These are phyloP conservation scores for Dendrobium officinale DNA, from an alignment of 106 monocot genomes.

Conservation along the genomic window DNA sequence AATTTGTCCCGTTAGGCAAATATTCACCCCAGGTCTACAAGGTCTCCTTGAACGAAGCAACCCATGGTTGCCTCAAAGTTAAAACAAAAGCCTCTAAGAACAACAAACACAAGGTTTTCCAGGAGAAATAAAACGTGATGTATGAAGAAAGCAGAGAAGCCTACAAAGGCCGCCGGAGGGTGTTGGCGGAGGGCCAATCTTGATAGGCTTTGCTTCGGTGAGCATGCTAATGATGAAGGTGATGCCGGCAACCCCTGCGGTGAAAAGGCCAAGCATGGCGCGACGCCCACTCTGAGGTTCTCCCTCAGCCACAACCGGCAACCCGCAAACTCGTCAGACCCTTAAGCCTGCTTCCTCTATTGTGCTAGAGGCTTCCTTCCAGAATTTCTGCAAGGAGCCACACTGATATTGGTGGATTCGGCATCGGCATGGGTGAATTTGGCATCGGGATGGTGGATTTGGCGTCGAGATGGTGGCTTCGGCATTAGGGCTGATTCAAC, in stretches of 20 bases:
- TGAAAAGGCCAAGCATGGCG: conserved; percentile 10
- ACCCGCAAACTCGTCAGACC: conserved; percentile 2
- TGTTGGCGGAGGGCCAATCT: conserved; percentile 69
- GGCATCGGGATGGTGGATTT: no score
- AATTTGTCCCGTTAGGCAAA: no score
- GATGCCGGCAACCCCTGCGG: conserved; percentile 50
- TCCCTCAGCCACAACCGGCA: conserved; percentile 3
- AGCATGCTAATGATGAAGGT: conserved; percentile 66
- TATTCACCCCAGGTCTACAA: no score
- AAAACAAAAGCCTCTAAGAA: no score
- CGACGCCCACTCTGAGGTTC: conserved; percentile 31
- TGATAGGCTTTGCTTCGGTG: conserved; percentile 61
- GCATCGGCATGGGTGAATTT: no score
- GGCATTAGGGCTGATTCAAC: no score
- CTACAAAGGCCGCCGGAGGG: conserved; percentile 91
- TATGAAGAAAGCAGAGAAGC: background rate
- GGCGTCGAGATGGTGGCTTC: conserved; percentile 38
- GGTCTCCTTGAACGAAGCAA: no score
- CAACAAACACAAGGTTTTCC: no score
- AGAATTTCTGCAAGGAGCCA: no score
- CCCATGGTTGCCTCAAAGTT: no score
- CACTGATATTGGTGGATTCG: no score
- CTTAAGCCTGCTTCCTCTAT: conserved; percentile 25
- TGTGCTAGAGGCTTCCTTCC: background rate
- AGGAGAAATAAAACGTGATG: no score